These are phyloP conservation scores for Circinella umbellata DNA, from an alignment of 371 early-diverging fungal genomes.

Conservation along the genomic window DNA sequence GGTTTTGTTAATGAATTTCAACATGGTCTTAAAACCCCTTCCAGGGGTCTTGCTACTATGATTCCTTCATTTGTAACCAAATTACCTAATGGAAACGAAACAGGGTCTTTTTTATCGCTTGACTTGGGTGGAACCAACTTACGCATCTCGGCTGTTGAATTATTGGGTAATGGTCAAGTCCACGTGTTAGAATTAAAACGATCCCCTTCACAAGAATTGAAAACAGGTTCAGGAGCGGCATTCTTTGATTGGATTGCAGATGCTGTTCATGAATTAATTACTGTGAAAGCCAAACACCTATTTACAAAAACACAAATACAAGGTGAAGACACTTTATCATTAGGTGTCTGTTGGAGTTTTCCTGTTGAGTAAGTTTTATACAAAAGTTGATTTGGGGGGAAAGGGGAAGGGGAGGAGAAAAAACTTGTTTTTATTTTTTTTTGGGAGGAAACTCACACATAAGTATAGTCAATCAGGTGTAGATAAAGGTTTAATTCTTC, in stretches of 20 bases:
- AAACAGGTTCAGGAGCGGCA: conserved; percentile 62
- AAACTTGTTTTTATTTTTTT: too few species aligned
- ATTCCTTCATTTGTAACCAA: conserved; percentile 85
- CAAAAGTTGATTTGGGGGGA: too few species aligned
- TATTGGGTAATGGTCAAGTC: conserved; percentile 72
- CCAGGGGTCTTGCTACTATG: conserved; percentile 59
- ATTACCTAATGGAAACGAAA: conserved; percentile 83
- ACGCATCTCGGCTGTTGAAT: conserved; percentile 76
- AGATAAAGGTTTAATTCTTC: conserved; percentile 74
- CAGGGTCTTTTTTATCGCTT: conserved; percentile 85
- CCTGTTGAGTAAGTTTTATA: conserved; percentile 47
- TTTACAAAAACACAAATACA: conserved; percentile 33
- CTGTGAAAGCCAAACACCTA: conserved; percentile 30
- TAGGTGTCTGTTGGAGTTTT: conserved; percentile 59
- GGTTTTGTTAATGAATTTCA: conserved; percentile 56
- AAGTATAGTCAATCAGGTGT: conserved; percentile 71
- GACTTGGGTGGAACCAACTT: conserved; percentile 93
- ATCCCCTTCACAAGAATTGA: conserved; percentile 65
- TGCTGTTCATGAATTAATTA: conserved; percentile 38
- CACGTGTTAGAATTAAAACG: conserved; percentile 74
- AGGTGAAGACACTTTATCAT: conserved; percentile 42
- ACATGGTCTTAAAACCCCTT: conserved; percentile 47
- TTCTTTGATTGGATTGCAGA: conserved; percentile 93
- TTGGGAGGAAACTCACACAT: too few species aligned
- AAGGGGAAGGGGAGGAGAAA: not conserved